phyloP scores from a whole-genome alignment of 164 flowering plant species.

The Dillenia turbinata region DNA sequence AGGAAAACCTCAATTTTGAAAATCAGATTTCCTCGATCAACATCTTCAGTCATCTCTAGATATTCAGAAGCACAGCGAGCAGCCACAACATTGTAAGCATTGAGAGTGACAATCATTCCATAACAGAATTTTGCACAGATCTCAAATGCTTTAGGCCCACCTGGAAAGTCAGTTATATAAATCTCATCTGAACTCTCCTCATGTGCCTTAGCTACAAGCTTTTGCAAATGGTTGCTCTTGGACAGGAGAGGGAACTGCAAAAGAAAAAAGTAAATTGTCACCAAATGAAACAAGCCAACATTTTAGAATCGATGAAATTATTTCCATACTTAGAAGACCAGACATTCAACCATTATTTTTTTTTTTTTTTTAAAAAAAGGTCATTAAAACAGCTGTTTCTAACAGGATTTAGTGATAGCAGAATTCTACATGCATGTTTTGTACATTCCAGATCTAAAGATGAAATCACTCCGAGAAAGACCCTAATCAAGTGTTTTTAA shows the following conservation, averaged over 20 bases:
- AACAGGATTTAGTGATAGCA: too few relatives aligned
- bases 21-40: conserved; percentile 69
- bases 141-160: conserved; percentile 85
- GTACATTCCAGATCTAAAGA: too few relatives aligned
- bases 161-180: conserved; percentile 59
- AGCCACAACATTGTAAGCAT: conserved; percentile 85
- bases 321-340: background rate
- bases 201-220: conserved; percentile 44
- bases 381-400: too few relatives aligned
- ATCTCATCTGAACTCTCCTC: conserved; percentile 58
- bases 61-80: conserved; percentile 63
- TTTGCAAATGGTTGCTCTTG: conserved; percentile 70
- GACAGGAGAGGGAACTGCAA: conserved; percentile 84
- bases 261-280: background rate
- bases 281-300: background rate
- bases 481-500: too few relatives aligned
- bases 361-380: too few relatives aligned
- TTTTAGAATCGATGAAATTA: background rate
- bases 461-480: too few relatives aligned
- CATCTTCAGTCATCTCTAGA: conserved; percentile 65
- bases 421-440: too few relatives aligned
- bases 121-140: conserved; percentile 92
- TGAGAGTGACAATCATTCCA: conserved; percentile 85
- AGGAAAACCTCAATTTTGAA: conserved; percentile 85
- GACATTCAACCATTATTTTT: background rate